A percentile compares a stretch with the other conserved stretches of the same genome.
phyloP scores from a whole-genome alignment of 768 basidiomycete genomes.

The Suillus plorans region DNA sequence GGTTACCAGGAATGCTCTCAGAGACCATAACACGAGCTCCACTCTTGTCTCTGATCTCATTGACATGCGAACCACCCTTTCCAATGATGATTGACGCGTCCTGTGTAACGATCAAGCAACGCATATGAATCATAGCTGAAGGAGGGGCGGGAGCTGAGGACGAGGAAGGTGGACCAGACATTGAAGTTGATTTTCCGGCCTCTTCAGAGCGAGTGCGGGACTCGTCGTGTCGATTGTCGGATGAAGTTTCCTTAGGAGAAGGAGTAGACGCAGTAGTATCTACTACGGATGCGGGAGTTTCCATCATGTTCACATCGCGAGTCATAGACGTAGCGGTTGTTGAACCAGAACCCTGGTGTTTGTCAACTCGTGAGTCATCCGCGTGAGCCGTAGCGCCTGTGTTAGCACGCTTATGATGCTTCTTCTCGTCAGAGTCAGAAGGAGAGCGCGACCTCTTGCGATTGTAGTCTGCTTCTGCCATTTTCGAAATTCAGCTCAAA shows the following conservation, averaged over 20 bases:
- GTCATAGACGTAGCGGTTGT: slow-evolving; percentile 36
- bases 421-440: slow-evolving; percentile 77
- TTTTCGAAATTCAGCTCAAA: slow-evolving; percentile 58
- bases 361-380: slow-evolving; percentile 57
- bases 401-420: slow-evolving; percentile 81
- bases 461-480: slow-evolving; percentile 84
- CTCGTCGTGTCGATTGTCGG: slow-evolving; percentile 44
- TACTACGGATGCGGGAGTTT: slow-evolving; percentile 37
- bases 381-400: slow-evolving; percentile 64
- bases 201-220: slow-evolving; percentile 35
- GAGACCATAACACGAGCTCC: slow-evolving; percentile 96
- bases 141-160: slow-evolving; percentile 52
- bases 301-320: slow-evolving; percentile 68
- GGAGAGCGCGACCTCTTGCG: slow-evolving; percentile 88
- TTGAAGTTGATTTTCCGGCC: slow-evolving; percentile 41
- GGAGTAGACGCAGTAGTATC: slow-evolving; percentile 56
- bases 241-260: slow-evolving; percentile 48
- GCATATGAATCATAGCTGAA: slow-evolving; percentile 91
- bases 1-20: slow-evolving; percentile 97
- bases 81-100: slow-evolving; percentile 99
- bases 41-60: slow-evolving; percentile 97
- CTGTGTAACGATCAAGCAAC: slow-evolving; percentile 97
- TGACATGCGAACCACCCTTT: slow-evolving; percentile 92
- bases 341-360: slow-evolving; percentile 46
- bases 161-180: slow-evolving; percentile 50